Conservation (phyloP, 1,284 basidiomycete species). For the Sphaerobolus stellatus region DNA sequence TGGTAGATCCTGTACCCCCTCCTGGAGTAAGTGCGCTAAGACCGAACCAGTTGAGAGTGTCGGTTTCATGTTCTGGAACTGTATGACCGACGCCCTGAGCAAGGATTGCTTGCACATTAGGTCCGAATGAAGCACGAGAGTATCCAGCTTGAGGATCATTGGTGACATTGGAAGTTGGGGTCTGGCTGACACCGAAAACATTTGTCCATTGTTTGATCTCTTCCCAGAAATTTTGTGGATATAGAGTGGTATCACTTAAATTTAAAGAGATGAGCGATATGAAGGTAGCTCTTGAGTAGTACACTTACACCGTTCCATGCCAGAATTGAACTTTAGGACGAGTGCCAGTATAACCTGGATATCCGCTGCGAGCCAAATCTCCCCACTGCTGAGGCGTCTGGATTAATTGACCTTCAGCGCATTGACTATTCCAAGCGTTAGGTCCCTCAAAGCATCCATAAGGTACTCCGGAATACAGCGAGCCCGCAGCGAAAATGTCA, state of each 20-base stretch:
- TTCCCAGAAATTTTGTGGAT: constrained; percentile 51
- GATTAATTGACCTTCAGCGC: constrained; percentile 44
- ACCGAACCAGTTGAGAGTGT: constrained; percentile 42
- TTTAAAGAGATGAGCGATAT: neutral
- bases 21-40: no score
- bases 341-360: constrained; percentile 52
- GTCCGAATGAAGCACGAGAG: constrained; percentile 44
- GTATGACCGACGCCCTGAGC: constrained; percentile 46
- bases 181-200: constrained; percentile 42
- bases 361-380: constrained; percentile 42
- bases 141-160: constrained; percentile 42
- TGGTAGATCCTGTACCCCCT: neutral
- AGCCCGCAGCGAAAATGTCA: constrained; percentile 50
- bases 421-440: constrained; percentile 49
- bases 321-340: constrained; percentile 54
- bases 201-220: constrained; percentile 51
- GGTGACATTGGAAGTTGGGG: constrained; percentile 37
- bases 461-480: constrained; percentile 52
- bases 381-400: constrained; percentile 52
- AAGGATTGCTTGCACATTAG: constrained; percentile 45
- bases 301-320: constrained; percentile 52
- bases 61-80: constrained; percentile 39
- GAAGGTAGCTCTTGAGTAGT: neutral
- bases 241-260: constrained; percentile 47
- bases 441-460: constrained; percentile 54